phyloP scores from a whole-genome alignment of 768 basidiomycete species.

The Termitomyces sp. region DNA sequence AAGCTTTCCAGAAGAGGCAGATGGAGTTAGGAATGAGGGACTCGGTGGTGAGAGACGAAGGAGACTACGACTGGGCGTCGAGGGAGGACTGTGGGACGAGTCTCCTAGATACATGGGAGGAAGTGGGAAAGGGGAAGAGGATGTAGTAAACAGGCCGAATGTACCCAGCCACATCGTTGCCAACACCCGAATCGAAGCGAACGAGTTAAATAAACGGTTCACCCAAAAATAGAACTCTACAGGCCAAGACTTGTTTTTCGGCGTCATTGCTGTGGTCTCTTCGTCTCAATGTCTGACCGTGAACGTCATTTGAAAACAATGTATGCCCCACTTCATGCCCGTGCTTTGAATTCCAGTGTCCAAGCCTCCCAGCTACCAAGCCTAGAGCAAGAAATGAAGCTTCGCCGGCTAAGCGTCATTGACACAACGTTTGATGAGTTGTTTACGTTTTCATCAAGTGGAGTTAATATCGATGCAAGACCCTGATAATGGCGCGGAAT shows the following conservation, averaged over 20 bases:
- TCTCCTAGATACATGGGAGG: conserved; percentile 19
- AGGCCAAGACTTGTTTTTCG: neutral
- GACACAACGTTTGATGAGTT: neutral
- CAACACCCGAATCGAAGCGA: conserved; percentile 12
- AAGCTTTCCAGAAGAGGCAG: conserved; percentile 27
- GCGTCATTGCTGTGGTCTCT: neutral
- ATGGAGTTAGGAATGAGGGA: conserved; percentile 9
- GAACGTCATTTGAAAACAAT: neutral
- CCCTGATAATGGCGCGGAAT: too few species aligned
- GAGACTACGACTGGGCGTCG: conserved; percentile 26
- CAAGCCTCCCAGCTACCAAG: neutral
- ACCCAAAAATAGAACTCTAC: conserved; percentile 10
- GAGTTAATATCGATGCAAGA: neutral
- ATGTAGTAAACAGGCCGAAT: conserved; percentile 11
- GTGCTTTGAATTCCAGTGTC: neutral
- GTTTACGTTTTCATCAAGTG: neutral
- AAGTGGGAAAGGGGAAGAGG: conserved; percentile 13
- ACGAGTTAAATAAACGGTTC: conserved; percentile 2
- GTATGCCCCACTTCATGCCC: neutral
- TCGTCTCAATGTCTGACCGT: neutral
- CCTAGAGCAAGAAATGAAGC: neutral
- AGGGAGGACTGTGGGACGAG: conserved; percentile 23
- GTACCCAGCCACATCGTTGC: conserved; percentile 6
- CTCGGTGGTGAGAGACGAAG: conserved; percentile 13
- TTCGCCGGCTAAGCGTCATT: neutral